Conservation (phyloP, 2,329 filamentous ascomycete species). For the Sporothrix protearum region DNA sequence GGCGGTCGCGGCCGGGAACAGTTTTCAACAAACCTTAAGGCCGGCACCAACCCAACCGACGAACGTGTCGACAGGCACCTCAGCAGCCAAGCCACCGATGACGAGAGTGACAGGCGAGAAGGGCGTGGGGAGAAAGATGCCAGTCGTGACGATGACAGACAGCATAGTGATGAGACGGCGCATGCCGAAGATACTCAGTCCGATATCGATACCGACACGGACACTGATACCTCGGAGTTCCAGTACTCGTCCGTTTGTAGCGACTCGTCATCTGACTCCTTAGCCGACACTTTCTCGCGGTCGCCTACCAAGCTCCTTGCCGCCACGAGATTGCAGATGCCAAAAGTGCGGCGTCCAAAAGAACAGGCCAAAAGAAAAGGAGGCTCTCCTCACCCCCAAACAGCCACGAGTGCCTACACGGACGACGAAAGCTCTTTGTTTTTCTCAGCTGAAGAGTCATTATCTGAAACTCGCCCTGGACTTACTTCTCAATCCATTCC, state of each 20-base stretch:
- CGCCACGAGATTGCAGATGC: not conserved
- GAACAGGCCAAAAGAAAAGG: not conserved
- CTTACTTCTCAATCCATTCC: not conserved
- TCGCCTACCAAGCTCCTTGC: slow-evolving; percentile 2
- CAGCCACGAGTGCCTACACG: not conserved
- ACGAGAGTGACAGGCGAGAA: not conserved
- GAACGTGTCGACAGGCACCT: not conserved
- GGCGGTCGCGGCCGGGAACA: no score
- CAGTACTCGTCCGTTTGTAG: slow-evolving; percentile 14
- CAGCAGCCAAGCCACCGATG: not conserved
- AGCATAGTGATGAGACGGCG: not conserved
- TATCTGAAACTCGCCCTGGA: not conserved
- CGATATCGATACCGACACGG: not conserved
- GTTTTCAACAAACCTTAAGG: no score
- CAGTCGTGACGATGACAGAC: not conserved
- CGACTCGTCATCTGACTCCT: slow-evolving; percentile 4
- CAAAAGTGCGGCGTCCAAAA: not conserved
- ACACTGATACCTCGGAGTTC: slow-evolving; percentile 24
- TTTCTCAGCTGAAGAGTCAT: slow-evolving; percentile 27
- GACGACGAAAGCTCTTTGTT: slow-evolving; percentile 27
- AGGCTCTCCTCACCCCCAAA: not conserved
- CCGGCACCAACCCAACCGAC: not conserved
- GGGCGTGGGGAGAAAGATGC: not conserved
- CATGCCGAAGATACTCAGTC: not conserved
- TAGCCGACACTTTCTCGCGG: slow-evolving; percentile 18